These are phyloP conservation scores for Pholiota molesta DNA, from an alignment of 768 basidiomycete species.

Conservation along the genomic window DNA sequence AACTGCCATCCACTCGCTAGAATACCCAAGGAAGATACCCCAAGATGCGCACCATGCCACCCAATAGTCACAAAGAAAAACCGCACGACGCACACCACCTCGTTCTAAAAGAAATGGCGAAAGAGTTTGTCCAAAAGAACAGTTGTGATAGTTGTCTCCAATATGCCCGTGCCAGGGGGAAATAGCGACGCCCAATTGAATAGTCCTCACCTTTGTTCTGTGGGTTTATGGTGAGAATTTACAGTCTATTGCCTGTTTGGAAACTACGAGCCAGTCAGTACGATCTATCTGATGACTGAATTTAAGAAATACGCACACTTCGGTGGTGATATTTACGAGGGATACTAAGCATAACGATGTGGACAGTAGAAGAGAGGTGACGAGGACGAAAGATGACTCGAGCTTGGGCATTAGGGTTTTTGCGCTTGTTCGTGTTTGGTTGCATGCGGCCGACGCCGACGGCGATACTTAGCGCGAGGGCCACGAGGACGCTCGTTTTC, in stretches of 20 bases:
- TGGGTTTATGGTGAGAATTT: background rate
- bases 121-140: too few relatives aligned
- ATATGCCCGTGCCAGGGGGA: too few relatives aligned
- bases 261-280: background rate
- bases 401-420: conserved; percentile 25
- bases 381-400: conserved; percentile 8
- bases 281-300: background rate
- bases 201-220: background rate
- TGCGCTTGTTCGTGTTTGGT: conserved; percentile 18
- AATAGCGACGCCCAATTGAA: too few relatives aligned
- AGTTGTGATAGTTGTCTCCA: too few relatives aligned
- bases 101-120: too few relatives aligned
- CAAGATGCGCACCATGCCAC: too few relatives aligned
- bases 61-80: too few relatives aligned
- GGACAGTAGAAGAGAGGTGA: background rate
- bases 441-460: too few relatives aligned
- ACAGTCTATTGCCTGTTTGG: conserved; percentile 11
- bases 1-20: too few relatives aligned
- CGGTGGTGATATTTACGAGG: background rate
- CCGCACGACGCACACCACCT: too few relatives aligned
- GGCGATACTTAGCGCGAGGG: too few relatives aligned
- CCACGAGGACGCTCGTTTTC: background rate
- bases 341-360: conserved; percentile 12
- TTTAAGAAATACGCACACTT: background rate
- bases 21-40: too few relatives aligned